Percentiles rank a stretch among this genome's conserved stretches.
Evolutionary conservation across 768 basidiomycete genomes (phyloP).

Genomic region (Psilocybe azurescens): DNA sequence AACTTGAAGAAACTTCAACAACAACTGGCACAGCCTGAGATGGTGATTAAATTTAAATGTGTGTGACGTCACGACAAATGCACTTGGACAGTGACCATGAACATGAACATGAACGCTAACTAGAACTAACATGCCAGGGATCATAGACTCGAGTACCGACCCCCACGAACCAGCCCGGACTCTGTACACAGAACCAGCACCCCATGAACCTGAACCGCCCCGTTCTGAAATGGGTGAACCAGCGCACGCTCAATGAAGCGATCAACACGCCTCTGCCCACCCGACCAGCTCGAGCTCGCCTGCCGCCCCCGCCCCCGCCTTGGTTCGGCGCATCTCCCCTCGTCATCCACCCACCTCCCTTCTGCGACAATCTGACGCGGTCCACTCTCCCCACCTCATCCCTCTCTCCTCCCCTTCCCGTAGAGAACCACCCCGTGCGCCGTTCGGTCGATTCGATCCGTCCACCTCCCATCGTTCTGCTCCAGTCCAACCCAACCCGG

Average conservation of each 20-base stretch:
- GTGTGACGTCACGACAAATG: slow-evolving; percentile 39
- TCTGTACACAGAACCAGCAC: neutral
- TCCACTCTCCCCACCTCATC: slow-evolving; percentile 69
- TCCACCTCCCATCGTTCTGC: slow-evolving; percentile 39
- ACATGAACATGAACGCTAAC: no score
- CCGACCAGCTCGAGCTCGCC: slow-evolving; percentile 48
- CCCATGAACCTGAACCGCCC: slow-evolving; percentile 23
- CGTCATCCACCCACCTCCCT: slow-evolving; percentile 52
- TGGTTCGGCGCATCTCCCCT: slow-evolving; percentile 32
- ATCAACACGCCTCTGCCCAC: slow-evolving; percentile 43
- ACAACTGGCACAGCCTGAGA: slow-evolving; percentile 13
- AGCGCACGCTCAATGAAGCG: slow-evolving; percentile 26
- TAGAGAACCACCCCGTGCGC: slow-evolving; percentile 15
- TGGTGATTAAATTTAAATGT: neutral
- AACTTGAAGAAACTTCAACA: neutral
- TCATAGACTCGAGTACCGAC: slow-evolving; percentile 17
- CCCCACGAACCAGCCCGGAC: neutral
- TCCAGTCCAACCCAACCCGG: slow-evolving; percentile 43
- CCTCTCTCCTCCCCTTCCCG: slow-evolving; percentile 46
- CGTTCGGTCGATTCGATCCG: slow-evolving; percentile 21
- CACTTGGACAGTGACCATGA: no score
- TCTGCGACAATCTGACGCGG: slow-evolving; percentile 60
- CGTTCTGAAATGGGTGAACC: slow-evolving; percentile 53
- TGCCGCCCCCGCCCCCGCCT: slow-evolving; percentile 31
- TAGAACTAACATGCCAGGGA: slow-evolving; percentile 16